phyloP scores from a whole-genome alignment of 192 early-diverging fungal species.

The Phlyctochytrium bullatum region DNA sequence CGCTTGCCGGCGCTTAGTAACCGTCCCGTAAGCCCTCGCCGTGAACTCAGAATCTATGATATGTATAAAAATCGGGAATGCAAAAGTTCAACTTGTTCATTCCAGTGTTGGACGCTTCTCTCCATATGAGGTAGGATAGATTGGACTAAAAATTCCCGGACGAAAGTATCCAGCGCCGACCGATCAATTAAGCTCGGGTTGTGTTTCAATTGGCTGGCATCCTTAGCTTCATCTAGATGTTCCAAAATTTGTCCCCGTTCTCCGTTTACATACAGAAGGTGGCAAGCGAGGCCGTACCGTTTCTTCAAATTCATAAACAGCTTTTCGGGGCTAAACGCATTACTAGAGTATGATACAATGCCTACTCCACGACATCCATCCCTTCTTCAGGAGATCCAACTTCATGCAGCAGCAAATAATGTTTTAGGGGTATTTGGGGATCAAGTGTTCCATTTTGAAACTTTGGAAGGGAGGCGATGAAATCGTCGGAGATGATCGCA shows the following conservation, averaged over 20 bases:
- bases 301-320: slow-evolving; percentile 64
- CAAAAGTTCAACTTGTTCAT: slow-evolving; percentile 65
- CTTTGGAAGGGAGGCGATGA: slow-evolving; percentile 42
- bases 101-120: slow-evolving; percentile 78
- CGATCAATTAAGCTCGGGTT: slow-evolving; percentile 42
- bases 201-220: not conserved
- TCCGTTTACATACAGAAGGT: not conserved
- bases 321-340: slow-evolving; percentile 51
- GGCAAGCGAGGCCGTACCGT: slow-evolving; percentile 49
- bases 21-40: slow-evolving; percentile 85
- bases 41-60: slow-evolving; percentile 67
- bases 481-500: slow-evolving; percentile 36
- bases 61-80: not conserved
- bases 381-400: slow-evolving; percentile 35
- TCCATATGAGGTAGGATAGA: slow-evolving; percentile 89
- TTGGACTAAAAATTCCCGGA: slow-evolving; percentile 65
- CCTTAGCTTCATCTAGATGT: not conserved
- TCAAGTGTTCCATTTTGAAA: slow-evolving; percentile 74
- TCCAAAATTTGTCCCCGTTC: not conserved
- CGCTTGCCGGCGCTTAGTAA: slow-evolving; percentile 80
- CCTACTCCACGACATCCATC: slow-evolving; percentile 4
- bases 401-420: slow-evolving; percentile 87
- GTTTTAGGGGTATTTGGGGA: slow-evolving; percentile 67
- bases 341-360: not conserved
- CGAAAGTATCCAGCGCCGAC: slow-evolving; percentile 45